Conservation (phyloP, 148 eudicot species). For the Persicaria maculosa region DNA sequence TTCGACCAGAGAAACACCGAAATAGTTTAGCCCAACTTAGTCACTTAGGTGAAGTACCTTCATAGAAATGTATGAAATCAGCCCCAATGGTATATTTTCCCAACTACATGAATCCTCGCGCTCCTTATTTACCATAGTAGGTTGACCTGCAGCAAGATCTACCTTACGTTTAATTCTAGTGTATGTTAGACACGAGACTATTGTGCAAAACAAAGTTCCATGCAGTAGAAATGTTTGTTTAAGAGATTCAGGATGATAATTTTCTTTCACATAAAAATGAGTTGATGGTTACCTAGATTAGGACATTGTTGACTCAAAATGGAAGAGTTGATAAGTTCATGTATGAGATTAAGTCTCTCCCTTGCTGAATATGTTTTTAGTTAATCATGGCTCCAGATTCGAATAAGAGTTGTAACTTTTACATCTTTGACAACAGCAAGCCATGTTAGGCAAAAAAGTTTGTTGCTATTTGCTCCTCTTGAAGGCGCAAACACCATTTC, state of each 20-base stretch:
- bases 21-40: too few species aligned
- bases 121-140: background rate
- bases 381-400: slow-evolving; percentile 13
- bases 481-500: slow-evolving; percentile 4
- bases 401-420: background rate
- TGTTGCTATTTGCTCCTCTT: background rate
- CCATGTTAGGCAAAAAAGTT: background rate
- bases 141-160: background rate
- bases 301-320: background rate
- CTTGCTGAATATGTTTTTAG: background rate
- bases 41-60: slow-evolving; percentile 1
- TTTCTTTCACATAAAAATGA: background rate
- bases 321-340: slow-evolving; percentile 15
- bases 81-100: slow-evolving; percentile 15
- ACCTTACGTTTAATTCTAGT: background rate
- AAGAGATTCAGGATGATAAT: background rate
- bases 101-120: background rate
- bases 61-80: slow-evolving; percentile 20
- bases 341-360: slow-evolving; percentile 3
- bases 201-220: background rate
- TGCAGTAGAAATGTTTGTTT: background rate
- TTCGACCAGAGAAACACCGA: too few species aligned
- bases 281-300: background rate
- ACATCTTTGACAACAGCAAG: background rate
- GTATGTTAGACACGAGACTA: background rate